These are phyloP conservation scores for Anthostomella pinea DNA, from an alignment of 2,329 filamentous ascomycete genomes.

Conservation along the genomic window DNA sequence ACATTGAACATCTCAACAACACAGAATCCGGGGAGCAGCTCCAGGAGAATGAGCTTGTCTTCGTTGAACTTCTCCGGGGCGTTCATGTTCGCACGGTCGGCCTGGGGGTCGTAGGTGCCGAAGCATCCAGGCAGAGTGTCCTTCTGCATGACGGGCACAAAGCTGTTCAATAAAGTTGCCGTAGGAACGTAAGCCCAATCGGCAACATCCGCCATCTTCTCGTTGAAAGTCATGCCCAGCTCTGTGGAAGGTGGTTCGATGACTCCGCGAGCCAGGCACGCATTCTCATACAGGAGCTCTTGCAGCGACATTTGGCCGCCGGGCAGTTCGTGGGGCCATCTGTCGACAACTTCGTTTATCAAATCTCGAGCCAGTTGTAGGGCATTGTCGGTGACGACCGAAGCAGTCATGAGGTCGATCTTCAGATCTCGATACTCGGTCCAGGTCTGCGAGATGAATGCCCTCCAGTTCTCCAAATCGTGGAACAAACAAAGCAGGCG, in stretches of 20 bases:
- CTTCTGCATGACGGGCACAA: slow-evolving; percentile 21
- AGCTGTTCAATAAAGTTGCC: slow-evolving; percentile 19
- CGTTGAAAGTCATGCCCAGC: slow-evolving; percentile 26
- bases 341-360: slow-evolving; percentile 5
- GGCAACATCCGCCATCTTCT: slow-evolving; percentile 26
- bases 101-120: slow-evolving; percentile 29
- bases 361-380: slow-evolving; percentile 25
- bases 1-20: slow-evolving; percentile 18
- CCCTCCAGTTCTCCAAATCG: slow-evolving; percentile 28
- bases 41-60: slow-evolving; percentile 32
- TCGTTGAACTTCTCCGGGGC: slow-evolving; percentile 31
- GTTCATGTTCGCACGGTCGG: slow-evolving; percentile 28
- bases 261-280: slow-evolving; percentile 2
- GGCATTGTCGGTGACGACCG: slow-evolving; percentile 31
- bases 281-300: background rate
- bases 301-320: too few relatives aligned
- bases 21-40: slow-evolving; percentile 30
- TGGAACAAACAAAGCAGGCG: slow-evolving; percentile 29
- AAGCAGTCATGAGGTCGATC: slow-evolving; percentile 32
- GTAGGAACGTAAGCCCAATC: slow-evolving; percentile 24
- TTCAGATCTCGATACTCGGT: slow-evolving; percentile 27
- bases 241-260: slow-evolving; percentile 14
- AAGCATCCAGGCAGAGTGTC: slow-evolving; percentile 26
- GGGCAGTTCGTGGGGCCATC: background rate
- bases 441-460: slow-evolving; percentile 30